phyloP scores from a whole-genome alignment of 1,139 yeast genomes.

The Kluyveromyces sp. region DNA sequence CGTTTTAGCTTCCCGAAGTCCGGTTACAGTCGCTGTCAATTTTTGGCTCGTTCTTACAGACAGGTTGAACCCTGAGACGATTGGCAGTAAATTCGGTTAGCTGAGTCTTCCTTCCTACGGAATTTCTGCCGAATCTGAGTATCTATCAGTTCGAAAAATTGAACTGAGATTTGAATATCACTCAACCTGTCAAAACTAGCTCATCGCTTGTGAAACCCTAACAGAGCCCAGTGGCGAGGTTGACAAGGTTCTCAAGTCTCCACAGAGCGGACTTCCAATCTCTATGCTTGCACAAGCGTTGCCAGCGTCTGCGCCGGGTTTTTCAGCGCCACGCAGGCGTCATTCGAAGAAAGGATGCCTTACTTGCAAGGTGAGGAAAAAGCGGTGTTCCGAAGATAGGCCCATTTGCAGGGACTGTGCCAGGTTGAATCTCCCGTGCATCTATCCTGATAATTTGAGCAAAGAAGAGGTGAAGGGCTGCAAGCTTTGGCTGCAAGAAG shows the following conservation, averaged over 20 bases:
- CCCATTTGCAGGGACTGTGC: constrained; percentile 50
- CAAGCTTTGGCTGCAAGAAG: constrained; percentile 26
- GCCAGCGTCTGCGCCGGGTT: not conserved
- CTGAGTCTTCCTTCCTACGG: no score
- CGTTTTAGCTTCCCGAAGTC: no score
- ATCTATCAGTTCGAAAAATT: not conserved
- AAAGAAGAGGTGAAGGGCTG: constrained; percentile 14
- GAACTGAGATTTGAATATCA: not conserved
- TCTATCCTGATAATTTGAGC: constrained; percentile 33
- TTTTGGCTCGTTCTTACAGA: no score
- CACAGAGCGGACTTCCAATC: not conserved
- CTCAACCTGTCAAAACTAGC: not conserved
- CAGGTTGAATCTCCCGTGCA: constrained; percentile 43
- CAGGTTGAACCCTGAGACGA: no score
- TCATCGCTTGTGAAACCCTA: no score
- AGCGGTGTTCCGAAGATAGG: constrained; percentile 51
- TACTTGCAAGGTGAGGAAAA: constrained; percentile 56
- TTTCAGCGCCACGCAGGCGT: constrained; percentile 8
- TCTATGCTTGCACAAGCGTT: not conserved
- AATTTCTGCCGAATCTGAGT: no score
- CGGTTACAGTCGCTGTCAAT: no score
- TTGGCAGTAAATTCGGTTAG: no score
- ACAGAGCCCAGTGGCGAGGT: no score
- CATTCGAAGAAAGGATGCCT: constrained; percentile 50
- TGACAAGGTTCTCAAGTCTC: no score